These are phyloP conservation scores for Cymbopogon citratus DNA, from an alignment of 176 grass and related monocot species.

Conservation along the genomic window DNA sequence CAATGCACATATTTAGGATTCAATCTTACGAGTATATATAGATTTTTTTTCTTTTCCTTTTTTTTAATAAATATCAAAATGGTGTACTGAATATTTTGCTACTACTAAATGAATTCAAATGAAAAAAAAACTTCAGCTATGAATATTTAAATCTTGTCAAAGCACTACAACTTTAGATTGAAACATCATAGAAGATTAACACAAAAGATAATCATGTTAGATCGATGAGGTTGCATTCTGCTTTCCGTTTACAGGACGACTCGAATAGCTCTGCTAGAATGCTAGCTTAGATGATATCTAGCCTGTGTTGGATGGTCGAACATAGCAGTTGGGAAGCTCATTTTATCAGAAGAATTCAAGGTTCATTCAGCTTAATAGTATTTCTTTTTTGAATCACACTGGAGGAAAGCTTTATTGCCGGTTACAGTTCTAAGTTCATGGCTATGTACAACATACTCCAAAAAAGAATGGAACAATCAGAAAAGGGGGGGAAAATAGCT, in stretches of 20 bases:
- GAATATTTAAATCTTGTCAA: background rate
- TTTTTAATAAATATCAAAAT: too few species aligned
- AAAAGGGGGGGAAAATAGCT: slow-evolving; percentile 35
- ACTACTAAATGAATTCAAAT: background rate
- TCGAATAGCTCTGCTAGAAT: background rate
- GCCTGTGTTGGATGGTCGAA: background rate
- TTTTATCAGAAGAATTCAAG: background rate
- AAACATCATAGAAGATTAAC: background rate
- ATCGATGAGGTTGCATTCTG: background rate
- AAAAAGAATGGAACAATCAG: slow-evolving; percentile 56
- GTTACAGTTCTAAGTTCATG: slow-evolving; percentile 28
- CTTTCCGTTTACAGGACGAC: background rate
- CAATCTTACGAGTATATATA: background rate
- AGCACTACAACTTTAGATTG: background rate
- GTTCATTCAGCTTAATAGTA: background rate
- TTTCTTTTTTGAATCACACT: background rate
- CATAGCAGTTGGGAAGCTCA: background rate
- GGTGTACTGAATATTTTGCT: too few species aligned
- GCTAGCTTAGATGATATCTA: too few species aligned
- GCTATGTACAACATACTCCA: slow-evolving; percentile 59
- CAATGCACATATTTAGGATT: background rate
- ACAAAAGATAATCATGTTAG: background rate
- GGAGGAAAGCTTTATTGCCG: slow-evolving; percentile 38
- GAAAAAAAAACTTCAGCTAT: background rate
- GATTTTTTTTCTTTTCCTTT: too few species aligned